Evolutionary conservation across 345 rosid species (phyloP), one percentile per base, ranked within the genome.

Genomic region (Orychophragmus violaceus): DNA sequence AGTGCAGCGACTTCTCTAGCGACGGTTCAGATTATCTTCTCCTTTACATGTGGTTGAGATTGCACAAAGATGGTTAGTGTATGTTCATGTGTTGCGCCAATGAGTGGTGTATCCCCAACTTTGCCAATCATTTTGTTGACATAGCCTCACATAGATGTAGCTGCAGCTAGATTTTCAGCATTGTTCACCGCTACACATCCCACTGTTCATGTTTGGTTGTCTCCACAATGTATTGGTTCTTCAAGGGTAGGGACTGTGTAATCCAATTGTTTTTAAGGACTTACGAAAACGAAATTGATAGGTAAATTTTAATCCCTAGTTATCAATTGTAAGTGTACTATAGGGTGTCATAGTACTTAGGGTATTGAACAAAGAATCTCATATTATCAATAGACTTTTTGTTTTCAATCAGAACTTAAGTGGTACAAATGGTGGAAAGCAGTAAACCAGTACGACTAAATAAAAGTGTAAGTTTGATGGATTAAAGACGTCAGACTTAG

Each of bases 91-190:
- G n/a, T 95, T 10, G 98, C 84, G 22, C 96, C 96, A 33, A 92
- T 82, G 11, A 92, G 4, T 1, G 98, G 96, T 6, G 98, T 84
- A 69, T 92, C 98, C 58, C 98, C 93, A 19, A 92, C 83, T 77
- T 96, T 79, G 5, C 98, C 96, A 62, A 77, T 84, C 98, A 89
- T 89, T 79, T 92, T 92, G 85, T 89, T 92, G 58, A 92, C 98
- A 3, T 73, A 14, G 62, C 98, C 96, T 14, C 96, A 96, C 0
- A 96, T 87, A 9, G 98, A 89, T 67, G 96, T 92, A 64, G 98
- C 98, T 1, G 91, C 1, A 24, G 98, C 98, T 71, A 92, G 76
- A 79, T 85, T 83, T n/a, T 96, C 97, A 0, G 84, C 64, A 12
- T 5, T 68, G 71, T 92, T 96, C 28, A 92, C 95, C 10, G 97